Base-by-base conservation (phyloP, 129 eudicot genomes). In the Kitagawia praeruptora region DNA sequence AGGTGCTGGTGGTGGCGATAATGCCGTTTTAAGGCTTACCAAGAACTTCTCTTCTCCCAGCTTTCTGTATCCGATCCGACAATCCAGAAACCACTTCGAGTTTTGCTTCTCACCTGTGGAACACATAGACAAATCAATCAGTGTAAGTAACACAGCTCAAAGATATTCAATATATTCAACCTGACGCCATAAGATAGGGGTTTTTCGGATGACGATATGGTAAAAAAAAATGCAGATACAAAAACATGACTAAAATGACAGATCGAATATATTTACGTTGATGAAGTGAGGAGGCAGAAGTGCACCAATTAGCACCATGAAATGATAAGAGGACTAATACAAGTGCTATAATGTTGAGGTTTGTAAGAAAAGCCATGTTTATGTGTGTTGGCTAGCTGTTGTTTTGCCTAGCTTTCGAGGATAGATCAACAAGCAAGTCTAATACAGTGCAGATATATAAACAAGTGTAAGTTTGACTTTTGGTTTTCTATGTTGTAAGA, bases 221-320 rank as follows among this genome's bases (percentile, higher is more conserved):
- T 34, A 48, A 48, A 51, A 47, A 51, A 47, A 47, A 47, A 47
- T 14, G 53, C 15, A 46, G 3, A 46, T 46, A 46, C 9, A 47
- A 47, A 0, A 12, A 47, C 51, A 13, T 47, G 12, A 49, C 58
- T 51, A 18, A 4, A 16, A 6, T 51, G 58, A 51, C 1, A 19
- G 28, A n/a, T n/a, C n/a, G n/a, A 56, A 56, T 16, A 56, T 56
- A 56, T 23, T 61, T 64, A 64, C 71, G 39, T 64, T 27, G 71
- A 64, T 64, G 19, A 27, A 64, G 40, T 64, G 71, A 64, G 71
- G 71, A 64, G 39, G 71, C 71, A 64, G 37, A 64, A 64, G 38
- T 64, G 71, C 40, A 27, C 19, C 39, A 12, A 8, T 8, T 44
- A 12, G 38, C 34, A 63, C 38, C 70, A 28, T 28, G 34, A 27